Percentiles rank a stretch among this genome's conserved stretches.
Evolutionary conservation across 2,329 filamentous ascomycete genomes (phyloP).

Genomic region (Aspergillus fijiensis): DNA sequence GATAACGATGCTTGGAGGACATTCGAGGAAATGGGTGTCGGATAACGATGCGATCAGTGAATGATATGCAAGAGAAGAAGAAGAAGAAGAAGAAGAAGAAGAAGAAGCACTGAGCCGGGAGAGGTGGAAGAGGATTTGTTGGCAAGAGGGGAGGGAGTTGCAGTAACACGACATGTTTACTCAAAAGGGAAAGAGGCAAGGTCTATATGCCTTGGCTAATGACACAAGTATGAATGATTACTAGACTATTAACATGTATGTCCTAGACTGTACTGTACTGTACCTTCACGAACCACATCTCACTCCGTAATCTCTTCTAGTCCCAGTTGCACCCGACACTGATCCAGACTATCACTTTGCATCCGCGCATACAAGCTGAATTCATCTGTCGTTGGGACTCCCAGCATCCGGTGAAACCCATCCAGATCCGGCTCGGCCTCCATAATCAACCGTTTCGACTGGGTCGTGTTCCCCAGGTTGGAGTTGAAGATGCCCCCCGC

Average conservation of each 20-base stretch:
- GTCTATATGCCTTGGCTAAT: no score
- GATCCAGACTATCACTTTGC: slow-evolving; percentile 24
- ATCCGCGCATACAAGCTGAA: slow-evolving; percentile 29
- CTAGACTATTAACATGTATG: no score
- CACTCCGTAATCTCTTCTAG: slow-evolving; percentile 6
- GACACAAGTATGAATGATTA: no score
- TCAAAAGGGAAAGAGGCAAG: no score
- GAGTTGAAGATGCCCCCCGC: slow-evolving; percentile 55
- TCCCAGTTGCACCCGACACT: slow-evolving; percentile 22
- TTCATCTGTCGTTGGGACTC: slow-evolving; percentile 24
- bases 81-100: no score
- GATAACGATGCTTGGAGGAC: neutral
- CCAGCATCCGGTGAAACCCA: slow-evolving; percentile 27
- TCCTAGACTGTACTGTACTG: no score
- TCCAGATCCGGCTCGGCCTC: slow-evolving; percentile 28
- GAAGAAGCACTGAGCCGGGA: no score
- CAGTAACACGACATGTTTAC: no score
- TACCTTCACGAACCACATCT: no score
- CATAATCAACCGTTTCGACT: slow-evolving; percentile 25
- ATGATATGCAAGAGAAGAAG: neutral
- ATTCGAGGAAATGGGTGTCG: neutral
- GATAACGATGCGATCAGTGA: neutral
- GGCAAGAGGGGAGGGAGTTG: no score
- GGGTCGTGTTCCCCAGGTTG: slow-evolving; percentile 34
- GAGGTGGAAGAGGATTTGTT: no score